These are phyloP conservation scores for Fusarium haematococcum DNA, from an alignment of 2,329 filamentous ascomycete species.

Conservation along the genomic window DNA sequence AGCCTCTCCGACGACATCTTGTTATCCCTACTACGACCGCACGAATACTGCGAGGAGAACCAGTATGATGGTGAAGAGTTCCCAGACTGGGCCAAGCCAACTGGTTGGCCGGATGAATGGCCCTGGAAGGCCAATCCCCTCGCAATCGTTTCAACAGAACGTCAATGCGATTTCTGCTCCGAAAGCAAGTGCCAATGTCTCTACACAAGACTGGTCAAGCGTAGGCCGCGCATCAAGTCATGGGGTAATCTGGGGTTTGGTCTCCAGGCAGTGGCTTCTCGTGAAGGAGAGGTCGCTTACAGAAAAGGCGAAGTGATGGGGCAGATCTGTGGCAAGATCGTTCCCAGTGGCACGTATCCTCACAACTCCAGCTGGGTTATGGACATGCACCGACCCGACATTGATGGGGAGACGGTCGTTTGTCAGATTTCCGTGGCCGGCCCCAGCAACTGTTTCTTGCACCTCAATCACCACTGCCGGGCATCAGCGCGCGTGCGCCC, in stretches of 20 bases:
- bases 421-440: background rate
- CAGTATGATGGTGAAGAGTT: background rate
- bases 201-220: background rate
- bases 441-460: background rate
- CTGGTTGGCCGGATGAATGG: background rate
- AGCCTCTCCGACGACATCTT: constrained; percentile 1
- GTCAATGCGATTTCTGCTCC: background rate
- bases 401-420: background rate
- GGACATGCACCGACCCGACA: constrained; percentile 1
- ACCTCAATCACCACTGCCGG: background rate
- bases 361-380: constrained; percentile 2
- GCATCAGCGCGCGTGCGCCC: background rate
- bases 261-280: background rate
- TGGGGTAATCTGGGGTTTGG: background rate
- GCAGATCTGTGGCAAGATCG: background rate
- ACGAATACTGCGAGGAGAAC: background rate
- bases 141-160: background rate
- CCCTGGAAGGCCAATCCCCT: background rate
- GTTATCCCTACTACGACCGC: background rate
- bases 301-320: background rate
- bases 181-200: background rate
- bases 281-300: background rate
- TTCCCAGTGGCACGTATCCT: background rate
- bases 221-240: constrained; percentile 1
- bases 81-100: background rate